Evolutionary conservation across 2,329 filamentous ascomycete genomes (phyloP).

Genomic region (Aureobasidium sp.): DNA sequence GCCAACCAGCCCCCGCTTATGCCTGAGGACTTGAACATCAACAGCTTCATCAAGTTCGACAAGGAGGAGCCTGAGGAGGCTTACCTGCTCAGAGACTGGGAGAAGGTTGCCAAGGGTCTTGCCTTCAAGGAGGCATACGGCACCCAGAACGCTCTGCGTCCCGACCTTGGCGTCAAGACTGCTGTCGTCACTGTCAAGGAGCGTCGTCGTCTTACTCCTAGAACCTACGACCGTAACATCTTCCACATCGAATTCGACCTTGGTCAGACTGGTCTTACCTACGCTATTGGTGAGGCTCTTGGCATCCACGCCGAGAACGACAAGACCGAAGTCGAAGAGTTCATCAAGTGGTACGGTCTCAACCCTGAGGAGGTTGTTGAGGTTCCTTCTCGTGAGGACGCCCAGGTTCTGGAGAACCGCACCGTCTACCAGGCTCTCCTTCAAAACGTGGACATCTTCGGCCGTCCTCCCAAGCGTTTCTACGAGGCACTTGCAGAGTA

Average conservation of each 20-base stretch:
- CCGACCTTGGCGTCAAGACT: conserved; percentile 80
- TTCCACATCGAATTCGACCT: conserved; percentile 99
- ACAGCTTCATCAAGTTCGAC: conserved; percentile 74
- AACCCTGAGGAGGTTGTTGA: conserved; percentile 79
- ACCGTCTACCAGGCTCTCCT: conserved; percentile 87
- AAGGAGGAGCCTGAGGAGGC: conserved; percentile 65
- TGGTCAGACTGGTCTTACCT: conserved; percentile 80
- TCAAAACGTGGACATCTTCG: conserved; percentile 94
- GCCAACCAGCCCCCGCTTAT: conserved; percentile 44
- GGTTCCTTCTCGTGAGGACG: conserved; percentile 76
- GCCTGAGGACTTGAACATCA: conserved; percentile 60
- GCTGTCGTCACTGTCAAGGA: conserved; percentile 85
- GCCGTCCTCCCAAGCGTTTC: conserved; percentile 93
- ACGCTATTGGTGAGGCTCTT: conserved; percentile 94
- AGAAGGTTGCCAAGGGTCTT: conserved; percentile 76
- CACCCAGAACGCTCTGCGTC: conserved; percentile 64
- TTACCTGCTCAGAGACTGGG: conserved; percentile 65
- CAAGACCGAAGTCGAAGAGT: conserved; percentile 64
- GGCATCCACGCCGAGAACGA: conserved; percentile 96
- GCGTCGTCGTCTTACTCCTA: conserved; percentile 84
- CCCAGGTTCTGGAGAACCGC: conserved; percentile 67
- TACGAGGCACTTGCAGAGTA: conserved; percentile 88
- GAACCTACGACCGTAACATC: conserved; percentile 91
- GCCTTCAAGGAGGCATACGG: conserved; percentile 91
- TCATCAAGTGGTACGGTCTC: conserved; percentile 85